Percentiles rank a stretch among this genome's conserved stretches.
Evolutionary conservation across 2,329 filamentous ascomycete genomes (phyloP).

Genomic region (Teratosphaeria destructans): DNA sequence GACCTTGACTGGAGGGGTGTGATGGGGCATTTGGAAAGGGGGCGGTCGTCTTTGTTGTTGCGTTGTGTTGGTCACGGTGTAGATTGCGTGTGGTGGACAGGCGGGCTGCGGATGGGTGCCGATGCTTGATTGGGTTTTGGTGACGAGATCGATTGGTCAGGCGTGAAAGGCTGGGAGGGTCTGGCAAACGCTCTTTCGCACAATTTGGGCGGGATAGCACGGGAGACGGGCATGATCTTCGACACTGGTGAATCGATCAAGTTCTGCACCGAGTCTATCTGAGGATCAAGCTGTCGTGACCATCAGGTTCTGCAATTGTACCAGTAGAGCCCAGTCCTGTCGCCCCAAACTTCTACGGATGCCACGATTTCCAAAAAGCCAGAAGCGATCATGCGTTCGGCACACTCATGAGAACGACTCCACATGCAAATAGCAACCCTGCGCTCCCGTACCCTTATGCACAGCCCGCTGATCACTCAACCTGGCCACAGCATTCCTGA

Average conservation of each 20-base stretch:
- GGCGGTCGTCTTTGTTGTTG: background rate
- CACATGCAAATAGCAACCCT: constrained; percentile 16
- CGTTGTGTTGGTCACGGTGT: background rate
- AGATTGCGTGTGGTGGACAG: background rate
- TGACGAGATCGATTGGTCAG: background rate
- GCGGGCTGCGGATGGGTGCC: background rate
- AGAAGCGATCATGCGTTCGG: background rate
- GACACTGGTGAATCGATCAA: background rate
- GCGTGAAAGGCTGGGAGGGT: background rate
- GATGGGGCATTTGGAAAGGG: background rate
- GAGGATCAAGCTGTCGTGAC: background rate
- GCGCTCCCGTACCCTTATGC: constrained; percentile 17
- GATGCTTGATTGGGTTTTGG: background rate
- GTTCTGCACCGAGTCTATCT: background rate
- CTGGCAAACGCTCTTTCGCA: no score
- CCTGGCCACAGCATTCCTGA: constrained; percentile 11
- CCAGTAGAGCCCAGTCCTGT: background rate
- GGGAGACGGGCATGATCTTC: no score
- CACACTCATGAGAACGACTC: constrained; percentile 12
- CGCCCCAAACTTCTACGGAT: background rate
- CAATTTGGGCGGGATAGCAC: no score
- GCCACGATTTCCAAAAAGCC: background rate
- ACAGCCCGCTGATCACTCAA: constrained; percentile 15
- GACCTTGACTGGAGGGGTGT: background rate
- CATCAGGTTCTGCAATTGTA: background rate